Evolutionary conservation across 2,329 filamentous ascomycete genomes (phyloP).

Genomic region (Ophiocordyceps unilateralis): DNA sequence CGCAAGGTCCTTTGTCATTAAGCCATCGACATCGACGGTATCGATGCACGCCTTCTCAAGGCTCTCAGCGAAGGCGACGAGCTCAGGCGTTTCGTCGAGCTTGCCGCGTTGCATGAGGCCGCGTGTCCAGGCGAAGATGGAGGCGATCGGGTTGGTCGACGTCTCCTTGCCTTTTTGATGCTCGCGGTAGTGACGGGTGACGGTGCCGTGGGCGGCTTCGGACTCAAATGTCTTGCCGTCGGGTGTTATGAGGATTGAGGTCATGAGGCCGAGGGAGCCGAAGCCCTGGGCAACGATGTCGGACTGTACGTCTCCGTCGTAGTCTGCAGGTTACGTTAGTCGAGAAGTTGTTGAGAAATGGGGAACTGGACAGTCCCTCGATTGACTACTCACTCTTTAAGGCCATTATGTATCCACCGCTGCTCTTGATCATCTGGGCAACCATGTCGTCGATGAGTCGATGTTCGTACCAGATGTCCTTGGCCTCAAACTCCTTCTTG

Average conservation of each 20-base stretch:
- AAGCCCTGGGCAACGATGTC: conserved; percentile 98
- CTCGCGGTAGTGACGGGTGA: conserved; percentile 96
- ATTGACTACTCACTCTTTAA: conserved; percentile 74
- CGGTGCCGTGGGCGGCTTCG: conserved; percentile 94
- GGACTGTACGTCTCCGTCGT: conserved; percentile 97
- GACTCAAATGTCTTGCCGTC: conserved; percentile 95
- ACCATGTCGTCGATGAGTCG: conserved; percentile 99
- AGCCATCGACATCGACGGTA: conserved; percentile 79
- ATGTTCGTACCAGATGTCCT: conserved; percentile 98
- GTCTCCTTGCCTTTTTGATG: conserved; percentile 97
- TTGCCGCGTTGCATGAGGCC: conserved; percentile 85
- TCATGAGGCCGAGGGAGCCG: conserved; percentile 96
- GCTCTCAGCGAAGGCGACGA: conserved; percentile 78
- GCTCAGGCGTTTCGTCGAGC: conserved; percentile 81
- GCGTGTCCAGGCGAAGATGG: conserved; percentile 97
- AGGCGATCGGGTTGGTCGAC: conserved; percentile 95
- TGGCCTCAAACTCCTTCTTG: conserved; percentile 74
- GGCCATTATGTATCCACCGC: conserved; percentile 90
- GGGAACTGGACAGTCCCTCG: too few relatives aligned
- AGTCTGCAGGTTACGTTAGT: conserved; percentile 57
- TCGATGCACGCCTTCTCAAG: conserved; percentile 89
- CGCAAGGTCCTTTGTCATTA: conserved; percentile 99
- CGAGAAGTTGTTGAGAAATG: background rate
- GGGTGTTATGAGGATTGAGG: conserved; percentile 89
- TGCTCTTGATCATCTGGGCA: conserved; percentile 98